Evolutionary conservation across 2,329 filamentous ascomycete genomes (phyloP).

Genomic region (Venturia pyrina): DNA sequence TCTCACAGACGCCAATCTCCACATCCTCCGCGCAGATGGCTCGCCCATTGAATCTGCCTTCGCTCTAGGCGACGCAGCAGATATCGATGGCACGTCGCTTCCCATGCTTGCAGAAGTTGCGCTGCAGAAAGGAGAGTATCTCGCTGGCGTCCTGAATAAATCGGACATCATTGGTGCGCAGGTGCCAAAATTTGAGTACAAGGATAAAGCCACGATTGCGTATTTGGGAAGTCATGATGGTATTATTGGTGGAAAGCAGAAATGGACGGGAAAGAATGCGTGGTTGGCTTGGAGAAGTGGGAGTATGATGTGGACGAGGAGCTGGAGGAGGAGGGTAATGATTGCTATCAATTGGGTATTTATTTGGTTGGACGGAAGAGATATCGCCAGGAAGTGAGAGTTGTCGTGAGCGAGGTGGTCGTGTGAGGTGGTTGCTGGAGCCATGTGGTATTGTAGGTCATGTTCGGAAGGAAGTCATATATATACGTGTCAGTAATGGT

Average conservation of each 20-base stretch:
- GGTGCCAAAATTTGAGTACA: slow-evolving; percentile 26
- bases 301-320: slow-evolving; percentile 26
- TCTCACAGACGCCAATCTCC: slow-evolving; percentile 25
- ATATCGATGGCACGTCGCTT: slow-evolving; percentile 27
- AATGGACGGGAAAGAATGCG: slow-evolving; percentile 32
- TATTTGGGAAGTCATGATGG: slow-evolving; percentile 35
- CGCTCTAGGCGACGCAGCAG: slow-evolving; percentile 29
- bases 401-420: not conserved
- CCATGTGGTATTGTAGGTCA: not conserved
- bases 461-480: not conserved
- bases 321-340: slow-evolving; percentile 23
- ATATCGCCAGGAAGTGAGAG: slow-evolving; percentile 25
- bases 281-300: slow-evolving; percentile 36
- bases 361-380: slow-evolving; percentile 24
- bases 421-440: not conserved
- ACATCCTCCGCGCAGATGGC: slow-evolving; percentile 21
- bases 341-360: slow-evolving; percentile 26
- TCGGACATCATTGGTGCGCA: slow-evolving; percentile 38
- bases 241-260: slow-evolving; percentile 23
- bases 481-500: too few species aligned
- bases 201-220: slow-evolving; percentile 28
- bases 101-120: slow-evolving; percentile 30
- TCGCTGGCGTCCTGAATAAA: slow-evolving; percentile 22
- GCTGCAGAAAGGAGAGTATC: slow-evolving; percentile 29
- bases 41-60: slow-evolving; percentile 21